phyloP scores from a whole-genome alignment of 306 rosid species.

The Alnus rubra region DNA sequence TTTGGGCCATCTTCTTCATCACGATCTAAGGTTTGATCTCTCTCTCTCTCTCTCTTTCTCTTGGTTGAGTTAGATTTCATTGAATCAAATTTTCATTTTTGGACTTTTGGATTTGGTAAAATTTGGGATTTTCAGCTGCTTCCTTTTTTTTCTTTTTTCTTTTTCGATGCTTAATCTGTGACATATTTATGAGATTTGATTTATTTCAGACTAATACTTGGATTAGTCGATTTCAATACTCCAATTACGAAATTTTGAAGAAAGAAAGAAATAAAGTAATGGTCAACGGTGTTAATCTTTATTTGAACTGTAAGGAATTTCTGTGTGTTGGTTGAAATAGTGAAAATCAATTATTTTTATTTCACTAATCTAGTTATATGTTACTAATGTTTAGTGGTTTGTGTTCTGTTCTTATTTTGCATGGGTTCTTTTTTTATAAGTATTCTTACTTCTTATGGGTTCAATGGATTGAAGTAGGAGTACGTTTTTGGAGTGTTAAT shows the following conservation, averaged over 20 bases:
- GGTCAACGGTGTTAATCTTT: neutral
- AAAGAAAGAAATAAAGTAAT: neutral
- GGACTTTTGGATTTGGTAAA: neutral
- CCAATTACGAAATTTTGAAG: neutral
- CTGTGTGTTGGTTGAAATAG: neutral
- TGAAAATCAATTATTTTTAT: neutral
- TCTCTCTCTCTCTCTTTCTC: neutral
- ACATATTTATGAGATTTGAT: neutral
- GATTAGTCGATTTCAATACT: neutral
- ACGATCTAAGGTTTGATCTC: conserved; percentile 30
- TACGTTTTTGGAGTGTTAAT: neutral
- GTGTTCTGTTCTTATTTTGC: neutral
- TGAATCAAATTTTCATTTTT: neutral
- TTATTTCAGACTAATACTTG: neutral
- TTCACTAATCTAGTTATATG: neutral
- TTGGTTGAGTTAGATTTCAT: neutral
- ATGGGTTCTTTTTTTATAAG: neutral
- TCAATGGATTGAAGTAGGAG: neutral
- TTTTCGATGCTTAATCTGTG: neutral
- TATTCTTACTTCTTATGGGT: neutral
- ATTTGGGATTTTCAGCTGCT: neutral
- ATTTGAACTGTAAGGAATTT: neutral
- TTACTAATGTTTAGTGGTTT: neutral
- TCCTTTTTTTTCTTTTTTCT: neutral
- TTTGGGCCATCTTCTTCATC: neutral